Evolutionary conservation across 192 early-diverging fungal genomes (phyloP).

Genomic region (Dissophora ornata): DNA sequence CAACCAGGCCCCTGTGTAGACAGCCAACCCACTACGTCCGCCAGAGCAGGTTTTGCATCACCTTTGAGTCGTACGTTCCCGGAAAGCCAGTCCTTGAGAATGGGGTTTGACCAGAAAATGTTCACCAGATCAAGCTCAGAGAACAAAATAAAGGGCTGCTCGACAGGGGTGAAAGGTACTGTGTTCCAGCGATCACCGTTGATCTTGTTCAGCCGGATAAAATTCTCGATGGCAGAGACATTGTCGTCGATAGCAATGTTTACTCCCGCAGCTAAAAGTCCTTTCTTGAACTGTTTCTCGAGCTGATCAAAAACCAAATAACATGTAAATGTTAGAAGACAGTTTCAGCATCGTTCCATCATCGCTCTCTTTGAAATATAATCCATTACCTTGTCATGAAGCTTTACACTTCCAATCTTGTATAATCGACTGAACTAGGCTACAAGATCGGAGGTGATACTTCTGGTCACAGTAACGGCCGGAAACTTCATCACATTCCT

Average conservation of each 20-base stretch:
- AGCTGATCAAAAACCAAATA: slow-evolving; percentile 1
- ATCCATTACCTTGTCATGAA: slow-evolving; percentile 14
- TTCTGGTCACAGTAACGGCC: no score
- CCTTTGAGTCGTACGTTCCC: no score
- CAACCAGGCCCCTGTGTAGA: not conserved
- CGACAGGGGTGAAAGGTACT: not conserved
- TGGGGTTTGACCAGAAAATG: no score
- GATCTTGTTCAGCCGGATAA: slow-evolving; percentile 2
- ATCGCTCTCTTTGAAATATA: no score
- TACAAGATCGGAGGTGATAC: not conserved
- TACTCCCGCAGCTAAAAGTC: not conserved
- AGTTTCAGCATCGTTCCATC: no score
- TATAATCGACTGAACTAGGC: not conserved
- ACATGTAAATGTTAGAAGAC: not conserved
- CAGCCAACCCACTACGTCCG: not conserved
- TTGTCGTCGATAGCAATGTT: not conserved
- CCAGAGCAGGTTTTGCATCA: not conserved
- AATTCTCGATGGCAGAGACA: not conserved
- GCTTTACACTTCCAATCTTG: not conserved
- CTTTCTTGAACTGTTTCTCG: not conserved
- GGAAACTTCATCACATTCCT: no score
- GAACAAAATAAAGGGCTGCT: not conserved
- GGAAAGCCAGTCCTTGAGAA: no score
- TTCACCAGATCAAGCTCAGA: no score
- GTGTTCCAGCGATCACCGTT: not conserved